Conservation (phyloP, 257 asterid genomes). For the Solanum boliviense region DNA sequence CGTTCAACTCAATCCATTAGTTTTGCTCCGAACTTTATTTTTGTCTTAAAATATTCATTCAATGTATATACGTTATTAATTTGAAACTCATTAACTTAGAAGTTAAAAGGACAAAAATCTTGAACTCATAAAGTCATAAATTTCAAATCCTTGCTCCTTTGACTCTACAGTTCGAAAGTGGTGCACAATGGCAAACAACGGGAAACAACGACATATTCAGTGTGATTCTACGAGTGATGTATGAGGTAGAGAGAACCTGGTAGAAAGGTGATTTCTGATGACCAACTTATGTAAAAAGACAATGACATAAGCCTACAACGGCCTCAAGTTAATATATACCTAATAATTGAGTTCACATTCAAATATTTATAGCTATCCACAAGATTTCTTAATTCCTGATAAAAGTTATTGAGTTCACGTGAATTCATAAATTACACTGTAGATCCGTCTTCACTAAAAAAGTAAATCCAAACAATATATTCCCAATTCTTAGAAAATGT, state of each 20-base stretch:
- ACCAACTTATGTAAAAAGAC: background rate
- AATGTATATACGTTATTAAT: background rate
- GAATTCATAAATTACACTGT: too few relatives aligned
- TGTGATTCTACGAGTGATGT: too few relatives aligned
- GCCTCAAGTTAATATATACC: background rate
- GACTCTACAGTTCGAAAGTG: background rate
- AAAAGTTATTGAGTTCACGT: background rate
- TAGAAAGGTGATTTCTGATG: background rate
- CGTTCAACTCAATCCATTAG: background rate
- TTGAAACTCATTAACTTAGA: background rate
- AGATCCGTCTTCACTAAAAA: background rate
- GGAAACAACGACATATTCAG: too few relatives aligned
- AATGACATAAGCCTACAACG: background rate
- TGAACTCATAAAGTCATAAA: background rate
- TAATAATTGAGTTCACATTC: background rate
- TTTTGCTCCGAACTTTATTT: background rate
- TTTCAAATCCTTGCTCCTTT: background rate
- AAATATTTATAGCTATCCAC: background rate
- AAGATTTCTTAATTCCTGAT: background rate
- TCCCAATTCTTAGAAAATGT: background rate
- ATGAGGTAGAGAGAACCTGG: background rate
- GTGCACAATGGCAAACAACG: background rate
- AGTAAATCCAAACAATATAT: background rate
- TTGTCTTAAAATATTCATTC: too few relatives aligned
- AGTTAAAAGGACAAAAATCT: background rate